These are phyloP conservation scores for Rhodotorula taiwanensis DNA, from an alignment of 768 basidiomycete species.

Conservation along the genomic window DNA sequence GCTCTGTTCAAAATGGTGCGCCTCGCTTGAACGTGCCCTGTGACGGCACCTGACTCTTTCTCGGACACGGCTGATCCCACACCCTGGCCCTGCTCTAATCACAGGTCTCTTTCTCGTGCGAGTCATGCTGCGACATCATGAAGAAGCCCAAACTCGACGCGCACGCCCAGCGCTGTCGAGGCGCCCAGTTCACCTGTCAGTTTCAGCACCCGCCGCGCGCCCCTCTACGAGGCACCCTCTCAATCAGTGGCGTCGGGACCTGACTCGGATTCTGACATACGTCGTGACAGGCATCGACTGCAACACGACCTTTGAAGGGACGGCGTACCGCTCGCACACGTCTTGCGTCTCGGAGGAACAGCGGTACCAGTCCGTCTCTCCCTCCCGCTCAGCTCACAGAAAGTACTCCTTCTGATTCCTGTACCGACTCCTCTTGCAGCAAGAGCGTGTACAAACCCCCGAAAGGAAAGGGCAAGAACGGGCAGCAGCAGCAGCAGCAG, in stretches of 20 bases:
- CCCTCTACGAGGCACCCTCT: not conserved
- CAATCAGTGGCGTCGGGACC: not conserved
- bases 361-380: conserved; percentile 22
- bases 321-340: conserved; percentile 31
- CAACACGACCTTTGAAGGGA: conserved; percentile 33
- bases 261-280: too few relatives aligned
- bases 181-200: conserved; percentile 28
- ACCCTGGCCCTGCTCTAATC: not conserved
- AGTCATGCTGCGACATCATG: conserved; percentile 12
- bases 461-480: conserved; percentile 28
- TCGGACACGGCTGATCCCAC: too few relatives aligned
- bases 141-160: conserved; percentile 34
- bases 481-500: conserved; percentile 16
- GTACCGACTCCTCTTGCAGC: not conserved
- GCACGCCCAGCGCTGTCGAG: conserved; percentile 29
- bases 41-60: too few relatives aligned
- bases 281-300: conserved; percentile 32
- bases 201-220: not conserved
- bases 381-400: too few relatives aligned
- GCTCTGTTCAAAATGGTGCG: too few relatives aligned
- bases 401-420: too few relatives aligned
- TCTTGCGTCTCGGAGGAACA: conserved; percentile 33
- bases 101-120: conserved; percentile 17
- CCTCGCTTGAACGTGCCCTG: too few relatives aligned
- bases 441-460: conserved; percentile 32